A percentile compares a stretch with the other conserved stretches of the same genome.
These are phyloP conservation scores for Aspergillus proliferans DNA, from an alignment of 2,329 filamentous ascomycete genomes.

Conservation along the genomic window DNA sequence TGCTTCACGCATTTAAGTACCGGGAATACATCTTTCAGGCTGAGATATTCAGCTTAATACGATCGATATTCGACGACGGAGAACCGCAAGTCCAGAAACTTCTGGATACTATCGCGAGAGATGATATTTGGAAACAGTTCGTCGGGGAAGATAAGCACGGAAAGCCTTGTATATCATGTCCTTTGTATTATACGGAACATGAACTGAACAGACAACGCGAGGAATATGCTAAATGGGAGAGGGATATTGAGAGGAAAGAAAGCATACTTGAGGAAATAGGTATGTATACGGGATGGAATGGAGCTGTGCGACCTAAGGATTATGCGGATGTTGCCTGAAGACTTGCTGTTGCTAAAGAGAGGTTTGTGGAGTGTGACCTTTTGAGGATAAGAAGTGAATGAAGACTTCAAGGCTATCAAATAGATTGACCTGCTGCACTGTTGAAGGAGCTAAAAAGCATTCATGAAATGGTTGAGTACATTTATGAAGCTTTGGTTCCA, in stretches of 20 bases:
- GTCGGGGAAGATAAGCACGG: conserved; percentile 8
- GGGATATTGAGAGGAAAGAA: conserved; percentile 13
- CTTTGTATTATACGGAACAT: conserved; percentile 9
- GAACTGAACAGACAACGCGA: conserved; percentile 6
- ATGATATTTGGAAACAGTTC: conserved; percentile 9
- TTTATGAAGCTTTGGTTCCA: too few relatives aligned
- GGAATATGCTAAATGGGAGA: conserved; percentile 11
- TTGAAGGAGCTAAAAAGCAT: too few relatives aligned
- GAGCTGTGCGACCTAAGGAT: conserved; percentile 3
- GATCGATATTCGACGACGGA: conserved; percentile 12
- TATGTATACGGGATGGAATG: conserved; percentile 15
- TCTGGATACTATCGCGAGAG: conserved; percentile 3
- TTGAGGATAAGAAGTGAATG: too few relatives aligned
- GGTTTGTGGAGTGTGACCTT: too few relatives aligned
- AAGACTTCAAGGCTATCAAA: too few relatives aligned
- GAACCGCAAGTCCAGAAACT: conserved; percentile 11
- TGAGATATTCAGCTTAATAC: conserved; percentile 6
- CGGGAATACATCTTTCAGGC: conserved; percentile 4
- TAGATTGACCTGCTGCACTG: too few relatives aligned
- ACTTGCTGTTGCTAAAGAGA: too few relatives aligned
- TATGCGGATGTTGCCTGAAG: too few relatives aligned
- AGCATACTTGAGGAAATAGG: conserved; percentile 11
- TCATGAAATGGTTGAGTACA: too few relatives aligned
- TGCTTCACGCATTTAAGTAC: conserved; percentile 9
- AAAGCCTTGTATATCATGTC: conserved; percentile 8